Conservation (phyloP, 805 yeast species). For the Candida morakotiae region DNA sequence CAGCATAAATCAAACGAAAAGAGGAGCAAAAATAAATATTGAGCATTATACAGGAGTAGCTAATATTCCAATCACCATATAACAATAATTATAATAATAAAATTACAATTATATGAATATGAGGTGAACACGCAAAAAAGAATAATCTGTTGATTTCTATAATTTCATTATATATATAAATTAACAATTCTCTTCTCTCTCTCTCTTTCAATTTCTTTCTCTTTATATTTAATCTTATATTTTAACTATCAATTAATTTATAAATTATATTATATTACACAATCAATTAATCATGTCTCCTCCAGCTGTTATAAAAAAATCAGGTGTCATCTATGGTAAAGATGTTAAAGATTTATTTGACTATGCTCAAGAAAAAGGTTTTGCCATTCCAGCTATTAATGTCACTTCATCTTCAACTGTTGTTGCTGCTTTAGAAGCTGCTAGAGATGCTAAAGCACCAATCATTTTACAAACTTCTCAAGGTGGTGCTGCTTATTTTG, state of each 20-base stretch:
- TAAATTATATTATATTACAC: conserved; percentile 2
- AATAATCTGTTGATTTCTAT: conserved; percentile 2
- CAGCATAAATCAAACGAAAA: no score
- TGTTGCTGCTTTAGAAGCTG: conserved; percentile 46
- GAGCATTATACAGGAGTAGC: no score
- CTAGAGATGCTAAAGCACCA: conserved; percentile 65
- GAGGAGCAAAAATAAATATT: no score
- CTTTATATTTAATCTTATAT: neutral
- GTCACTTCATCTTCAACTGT: conserved; percentile 97
- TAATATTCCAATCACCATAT: no score
- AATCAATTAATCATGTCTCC: no score
- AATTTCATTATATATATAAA: conserved; percentile 1
- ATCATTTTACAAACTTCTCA: conserved; percentile 95
- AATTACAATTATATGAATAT: no score
- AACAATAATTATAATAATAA: no score
- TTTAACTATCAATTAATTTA: neutral
- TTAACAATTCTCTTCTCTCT: neutral
- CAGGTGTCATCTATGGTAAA: conserved; percentile 99
- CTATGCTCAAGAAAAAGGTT: conserved; percentile 89
- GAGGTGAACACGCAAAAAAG: no score
- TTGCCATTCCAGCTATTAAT: conserved; percentile 98
- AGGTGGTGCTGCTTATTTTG: conserved; percentile 99
- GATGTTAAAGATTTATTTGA: conserved; percentile 84
- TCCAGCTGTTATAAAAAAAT: conserved; percentile 72
- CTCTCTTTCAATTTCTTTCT: neutral